Percentiles rank a stretch among this genome's conserved stretches.
Conservation (phyloP, 352 stramenopile genomes). For the Phytopythium chamaehyphon region DNA sequence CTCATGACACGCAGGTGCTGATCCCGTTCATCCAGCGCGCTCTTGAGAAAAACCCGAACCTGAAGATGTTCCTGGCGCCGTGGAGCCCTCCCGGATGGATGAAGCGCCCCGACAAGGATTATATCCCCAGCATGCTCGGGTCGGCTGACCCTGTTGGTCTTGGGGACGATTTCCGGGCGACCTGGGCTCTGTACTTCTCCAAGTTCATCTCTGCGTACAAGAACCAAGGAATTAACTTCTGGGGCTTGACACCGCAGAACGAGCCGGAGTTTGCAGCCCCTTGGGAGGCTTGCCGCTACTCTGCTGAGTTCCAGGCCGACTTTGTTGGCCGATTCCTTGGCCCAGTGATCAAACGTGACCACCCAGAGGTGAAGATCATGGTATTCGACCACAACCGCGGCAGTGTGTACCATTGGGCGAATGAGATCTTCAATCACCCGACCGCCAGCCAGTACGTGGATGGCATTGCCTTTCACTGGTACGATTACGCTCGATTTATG, state of each 20-base stretch:
- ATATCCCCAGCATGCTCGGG: slow-evolving; percentile 59
- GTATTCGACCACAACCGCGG: slow-evolving; percentile 91
- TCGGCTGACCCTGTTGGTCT: slow-evolving; percentile 51
- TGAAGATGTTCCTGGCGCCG: slow-evolving; percentile 85
- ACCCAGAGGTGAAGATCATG: slow-evolving; percentile 89
- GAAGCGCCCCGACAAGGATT: slow-evolving; percentile 45
- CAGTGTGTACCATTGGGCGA: slow-evolving; percentile 63
- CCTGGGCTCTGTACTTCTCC: slow-evolving; percentile 91
- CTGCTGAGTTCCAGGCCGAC: slow-evolving; percentile 45
- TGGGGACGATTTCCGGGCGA: slow-evolving; percentile 37
- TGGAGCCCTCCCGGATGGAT: slow-evolving; percentile 91
- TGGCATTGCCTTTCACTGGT: slow-evolving; percentile 92
- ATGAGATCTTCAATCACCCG: slow-evolving; percentile 63
- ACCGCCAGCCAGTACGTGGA: slow-evolving; percentile 75
- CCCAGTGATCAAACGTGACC: slow-evolving; percentile 73
- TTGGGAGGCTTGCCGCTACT: slow-evolving; percentile 74
- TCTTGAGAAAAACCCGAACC: slow-evolving; percentile 48
- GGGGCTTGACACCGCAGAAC: slow-evolving; percentile 89
- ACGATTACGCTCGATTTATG: slow-evolving; percentile 58
- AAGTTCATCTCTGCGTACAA: slow-evolving; percentile 92
- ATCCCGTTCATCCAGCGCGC: slow-evolving; percentile 84
- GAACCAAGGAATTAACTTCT: slow-evolving; percentile 75
- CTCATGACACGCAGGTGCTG: slow-evolving; percentile 70
- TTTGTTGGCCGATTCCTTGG: slow-evolving; percentile 88
- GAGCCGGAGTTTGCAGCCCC: slow-evolving; percentile 75